Base-by-base conservation (phyloP, 2,329 filamentous ascomycete species). In the Botryotinia globosa region DNA sequence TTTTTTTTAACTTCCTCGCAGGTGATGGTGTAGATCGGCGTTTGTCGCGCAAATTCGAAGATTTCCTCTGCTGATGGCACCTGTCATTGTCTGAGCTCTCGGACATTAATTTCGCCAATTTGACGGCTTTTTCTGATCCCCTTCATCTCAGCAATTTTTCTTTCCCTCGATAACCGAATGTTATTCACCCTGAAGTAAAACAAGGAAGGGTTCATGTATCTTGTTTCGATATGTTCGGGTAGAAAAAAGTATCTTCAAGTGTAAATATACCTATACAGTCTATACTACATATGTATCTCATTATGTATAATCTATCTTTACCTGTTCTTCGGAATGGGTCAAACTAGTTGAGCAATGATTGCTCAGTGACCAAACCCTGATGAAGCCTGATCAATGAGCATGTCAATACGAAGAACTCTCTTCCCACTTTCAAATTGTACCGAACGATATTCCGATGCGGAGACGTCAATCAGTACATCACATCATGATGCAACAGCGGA, bases 401-500 rank as follows among this genome's bases (percentile, higher is more conserved):
- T 16, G 14, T 56, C 48, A 39, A 67, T 51, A 66, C 45, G 45
- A 66, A 66, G 16, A 54, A 54, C 14, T 54, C 18, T 37, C 63
- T 39, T 66, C 22, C 32, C 45, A 51, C 25, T 34, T 66, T 29
- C 37, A 32, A 64, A 54, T 42, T 42, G 34, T 56, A 39, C 48
- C 48, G 65, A 56, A 56, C 22, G 34, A 56, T 67, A 20, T 67
- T 54, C 64, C 64, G 45, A 56, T 56, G 65, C 65, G 65, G 65
- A 67, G 65, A 32, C 39, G 32, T 39, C 37, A 66, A 66, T 51
- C 44, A 51, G 45, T 37, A 51, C 45, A 67, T 67, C 45, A 51
- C 45, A 54, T 67, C 25, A 54, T 67, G 65, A 67, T 67, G 65
- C 65, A 67, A 56, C 64, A 67, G 64, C 64, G 45, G 48, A 56